Evolutionary conservation across 306 rosid species (phyloP).

Genomic region (Casuarina glauca): DNA sequence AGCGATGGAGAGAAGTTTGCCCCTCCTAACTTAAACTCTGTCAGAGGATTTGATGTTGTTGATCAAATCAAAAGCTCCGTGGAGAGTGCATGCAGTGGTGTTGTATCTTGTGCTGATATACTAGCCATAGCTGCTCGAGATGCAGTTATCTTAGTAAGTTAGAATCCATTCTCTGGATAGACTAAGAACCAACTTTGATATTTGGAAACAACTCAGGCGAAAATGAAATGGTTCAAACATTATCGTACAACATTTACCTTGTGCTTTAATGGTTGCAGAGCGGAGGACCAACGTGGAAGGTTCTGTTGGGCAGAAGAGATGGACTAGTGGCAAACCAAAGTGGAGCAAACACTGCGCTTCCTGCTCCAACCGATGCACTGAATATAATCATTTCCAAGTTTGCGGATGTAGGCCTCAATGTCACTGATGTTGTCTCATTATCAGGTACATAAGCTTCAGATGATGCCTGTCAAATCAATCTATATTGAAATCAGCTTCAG

Average conservation of each 20-base stretch:
- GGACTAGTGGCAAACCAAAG: constrained; percentile 57
- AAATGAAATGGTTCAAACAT: neutral
- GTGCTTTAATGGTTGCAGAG: constrained; percentile 41
- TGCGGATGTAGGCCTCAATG: too few relatives aligned
- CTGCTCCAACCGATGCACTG: constrained; percentile 56
- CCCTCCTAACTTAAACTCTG: constrained; percentile 63
- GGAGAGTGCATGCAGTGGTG: constrained; percentile 73
- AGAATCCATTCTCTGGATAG: too few relatives aligned
- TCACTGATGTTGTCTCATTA: too few relatives aligned
- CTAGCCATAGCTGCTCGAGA: constrained; percentile 80
- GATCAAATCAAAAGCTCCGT: constrained; percentile 72
- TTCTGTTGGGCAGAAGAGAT: constrained; percentile 74
- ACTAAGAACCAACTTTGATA: too few relatives aligned
- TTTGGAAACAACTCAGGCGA: neutral
- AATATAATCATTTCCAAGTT: constrained; percentile 34
- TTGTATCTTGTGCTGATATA: constrained; percentile 89
- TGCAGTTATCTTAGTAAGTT: constrained; percentile 68
- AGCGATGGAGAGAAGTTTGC: constrained; percentile 62
- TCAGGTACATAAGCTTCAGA: constrained; percentile 29
- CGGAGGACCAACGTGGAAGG: constrained; percentile 78
- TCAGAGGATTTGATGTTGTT: constrained; percentile 75
- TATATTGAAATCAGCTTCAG: too few relatives aligned
- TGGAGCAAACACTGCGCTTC: constrained; percentile 51
- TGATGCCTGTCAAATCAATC: too few relatives aligned
- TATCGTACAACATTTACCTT: neutral